A percentile compares a stretch with the other conserved stretches of the same genome.
Evolutionary conservation across 768 basidiomycete species (phyloP).

Genomic region (Mycena galopus): DNA sequence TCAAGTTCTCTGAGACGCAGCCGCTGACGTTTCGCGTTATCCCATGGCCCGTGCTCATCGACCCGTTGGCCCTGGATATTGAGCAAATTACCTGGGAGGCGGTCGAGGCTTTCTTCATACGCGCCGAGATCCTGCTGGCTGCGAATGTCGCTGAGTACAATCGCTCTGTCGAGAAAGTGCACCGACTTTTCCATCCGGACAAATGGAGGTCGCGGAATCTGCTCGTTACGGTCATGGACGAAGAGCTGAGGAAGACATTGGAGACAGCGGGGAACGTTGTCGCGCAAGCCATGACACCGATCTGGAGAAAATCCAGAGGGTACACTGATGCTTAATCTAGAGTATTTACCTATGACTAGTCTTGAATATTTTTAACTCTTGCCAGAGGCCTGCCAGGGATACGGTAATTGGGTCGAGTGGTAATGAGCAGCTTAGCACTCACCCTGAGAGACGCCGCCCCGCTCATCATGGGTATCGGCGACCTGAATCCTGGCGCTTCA

Average conservation of each 20-base stretch:
- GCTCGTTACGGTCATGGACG: constrained; percentile 58
- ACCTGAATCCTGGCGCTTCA: too few species aligned
- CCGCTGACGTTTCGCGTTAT: constrained; percentile 36
- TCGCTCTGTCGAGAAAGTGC: constrained; percentile 63
- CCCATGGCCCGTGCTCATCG: constrained; percentile 38
- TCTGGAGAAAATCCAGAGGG: constrained; percentile 58
- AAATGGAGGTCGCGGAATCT: constrained; percentile 66
- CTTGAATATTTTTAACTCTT: too few species aligned
- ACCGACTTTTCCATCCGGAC: constrained; percentile 71
- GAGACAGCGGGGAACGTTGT: constrained; percentile 69
- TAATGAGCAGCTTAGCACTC: too few species aligned
- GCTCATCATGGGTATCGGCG: too few species aligned
- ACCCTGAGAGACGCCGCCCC: too few species aligned
- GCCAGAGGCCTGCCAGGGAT: too few species aligned
- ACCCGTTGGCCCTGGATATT: constrained; percentile 47
- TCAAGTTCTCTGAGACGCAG: constrained; percentile 40
- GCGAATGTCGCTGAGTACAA: constrained; percentile 58
- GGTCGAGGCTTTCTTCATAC: constrained; percentile 67
- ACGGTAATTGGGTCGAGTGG: too few species aligned
- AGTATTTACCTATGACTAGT: background rate
- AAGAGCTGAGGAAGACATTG: constrained; percentile 52
- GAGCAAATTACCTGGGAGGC: constrained; percentile 66
- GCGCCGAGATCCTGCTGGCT: constrained; percentile 42
- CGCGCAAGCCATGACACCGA: constrained; percentile 68
- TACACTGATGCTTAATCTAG: constrained; percentile 25